Conservation (phyloP, 805 yeast genomes). For the Candida silvatica region DNA sequence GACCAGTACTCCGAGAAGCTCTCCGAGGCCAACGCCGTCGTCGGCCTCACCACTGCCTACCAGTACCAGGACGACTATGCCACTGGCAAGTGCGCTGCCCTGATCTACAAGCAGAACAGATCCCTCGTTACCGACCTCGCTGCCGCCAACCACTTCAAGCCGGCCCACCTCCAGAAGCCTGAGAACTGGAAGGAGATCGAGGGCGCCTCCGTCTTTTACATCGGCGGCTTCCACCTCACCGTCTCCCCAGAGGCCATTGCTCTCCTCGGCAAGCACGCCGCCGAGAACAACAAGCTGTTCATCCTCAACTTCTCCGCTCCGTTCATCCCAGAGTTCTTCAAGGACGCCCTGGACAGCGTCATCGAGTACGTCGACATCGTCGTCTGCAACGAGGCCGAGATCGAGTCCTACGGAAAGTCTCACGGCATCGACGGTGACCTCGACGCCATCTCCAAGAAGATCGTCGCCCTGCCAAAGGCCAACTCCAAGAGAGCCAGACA, state of each 20-base stretch:
- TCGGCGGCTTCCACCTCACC: constrained; percentile 99
- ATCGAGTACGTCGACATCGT: constrained; percentile 85
- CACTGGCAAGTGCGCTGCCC: constrained; percentile 98
- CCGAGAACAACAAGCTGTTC: constrained; percentile 32
- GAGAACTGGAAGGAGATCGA: constrained; percentile 87
- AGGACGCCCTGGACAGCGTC: constrained; percentile 73
- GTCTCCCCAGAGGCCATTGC: constrained; percentile 93
- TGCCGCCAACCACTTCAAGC: constrained; percentile 96
- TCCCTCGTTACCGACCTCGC: constrained; percentile 93
- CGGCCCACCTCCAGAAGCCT: constrained; percentile 77
- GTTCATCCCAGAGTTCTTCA: constrained; percentile 91
- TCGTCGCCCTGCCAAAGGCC: constrained; percentile 72
- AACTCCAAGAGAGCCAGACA: constrained; percentile 66
- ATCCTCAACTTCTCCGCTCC: constrained; percentile 92
- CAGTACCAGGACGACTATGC: constrained; percentile 67
- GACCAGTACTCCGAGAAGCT: constrained; percentile 81
- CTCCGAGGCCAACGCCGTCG: constrained; percentile 71
- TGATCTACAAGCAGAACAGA: constrained; percentile 76
- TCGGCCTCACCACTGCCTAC: constrained; percentile 84
- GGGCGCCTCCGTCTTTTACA: constrained; percentile 73
- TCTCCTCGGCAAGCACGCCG: constrained; percentile 85
- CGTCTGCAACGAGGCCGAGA: constrained; percentile 96
- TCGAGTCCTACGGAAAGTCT: constrained; percentile 86
- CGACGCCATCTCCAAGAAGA: constrained; percentile 68
- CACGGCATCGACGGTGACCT: constrained; percentile 64